Conservation (phyloP, 768 basidiomycete genomes). For the Botryobasidium botryosum region DNA sequence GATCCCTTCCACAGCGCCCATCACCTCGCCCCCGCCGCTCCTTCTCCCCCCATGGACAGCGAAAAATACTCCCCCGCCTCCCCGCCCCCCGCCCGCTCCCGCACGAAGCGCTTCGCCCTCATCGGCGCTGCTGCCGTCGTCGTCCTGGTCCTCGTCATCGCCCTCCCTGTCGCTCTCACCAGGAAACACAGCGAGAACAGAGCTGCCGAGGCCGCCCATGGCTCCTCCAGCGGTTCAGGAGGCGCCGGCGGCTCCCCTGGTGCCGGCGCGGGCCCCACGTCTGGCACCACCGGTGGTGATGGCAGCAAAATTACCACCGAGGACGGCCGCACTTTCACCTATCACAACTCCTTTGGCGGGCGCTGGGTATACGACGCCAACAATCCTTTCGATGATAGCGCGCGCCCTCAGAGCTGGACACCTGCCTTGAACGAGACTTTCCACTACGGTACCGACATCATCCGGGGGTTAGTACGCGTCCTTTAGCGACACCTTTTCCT, state of each 20-base stretch:
- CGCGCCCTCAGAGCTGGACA: constrained; percentile 41
- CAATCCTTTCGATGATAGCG: constrained; percentile 73
- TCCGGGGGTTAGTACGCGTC: no score
- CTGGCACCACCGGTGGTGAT: constrained; percentile 51
- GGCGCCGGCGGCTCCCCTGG: constrained; percentile 14
- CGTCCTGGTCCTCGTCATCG: no score
- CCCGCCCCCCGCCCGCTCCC: no score
- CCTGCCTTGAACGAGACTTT: constrained; percentile 17
- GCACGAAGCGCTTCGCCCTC: no score
- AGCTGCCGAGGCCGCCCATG: no score
- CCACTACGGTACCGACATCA: constrained; percentile 6
- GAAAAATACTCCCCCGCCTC: no score
- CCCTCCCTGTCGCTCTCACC: constrained; percentile 43
- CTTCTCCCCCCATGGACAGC: no score
- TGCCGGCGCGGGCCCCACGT: constrained; percentile 13
- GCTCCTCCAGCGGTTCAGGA: no score
- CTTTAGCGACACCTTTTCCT: no score
- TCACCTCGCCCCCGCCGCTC: no score
- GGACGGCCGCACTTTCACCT: constrained; percentile 71
- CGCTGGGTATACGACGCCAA: constrained; percentile 73
- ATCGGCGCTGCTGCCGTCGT: constrained; percentile 8
- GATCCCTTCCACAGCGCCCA: no score
- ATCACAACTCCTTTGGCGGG: constrained; percentile 71
- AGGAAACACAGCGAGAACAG: constrained; percentile 18
- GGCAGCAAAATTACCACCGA: constrained; percentile 64